Evolutionary conservation across 2,329 filamentous ascomycete species (phyloP), one percentile per base, ranked within the genome.

Genomic region (Trichoderma atroviride): DNA sequence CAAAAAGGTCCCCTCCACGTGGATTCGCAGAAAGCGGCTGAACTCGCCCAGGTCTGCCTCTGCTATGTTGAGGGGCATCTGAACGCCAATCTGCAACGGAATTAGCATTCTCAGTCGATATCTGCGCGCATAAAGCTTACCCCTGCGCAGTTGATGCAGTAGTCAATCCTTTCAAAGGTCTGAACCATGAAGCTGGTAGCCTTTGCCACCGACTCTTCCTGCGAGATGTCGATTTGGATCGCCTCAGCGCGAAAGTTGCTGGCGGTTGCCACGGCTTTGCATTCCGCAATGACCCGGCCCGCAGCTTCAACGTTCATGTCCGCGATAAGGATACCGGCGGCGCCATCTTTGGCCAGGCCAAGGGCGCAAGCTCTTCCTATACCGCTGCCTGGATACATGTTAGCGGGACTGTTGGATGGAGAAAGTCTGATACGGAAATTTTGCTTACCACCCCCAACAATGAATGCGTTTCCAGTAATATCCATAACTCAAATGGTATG

Each of bases 131-230:
- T 24, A 1, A 4, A n/a, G 47, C 63, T 58, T 50, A 66, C 63
- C 6, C 71, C 72, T 11, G 72, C 72, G 35, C 64, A 69, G 58
- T 73, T 71, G 50, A 74, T 67, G 22, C 71, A 70, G 58, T 73
- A 73, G 64, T 74, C 72, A n/a, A 74, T 72, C 27, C 72, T 66
- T 11, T 67, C 71, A 19, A 72, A 69, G 6, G 53, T 47, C 4
- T 71, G 47, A 3, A 69, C 50, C 55, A 55, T 69, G 35, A 68
- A 53, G 7, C 69, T 40, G 16, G 70, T 60, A 1, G 63, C 65
- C 13, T 56, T 59, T 2, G 69, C 57, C 27, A 73, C 67, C 4
- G 70, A 70, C 22, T 69, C 59, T 47, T 71, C 71, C n/a, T 50
- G 55, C 16, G 68, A 70, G 19, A 73, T 61, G n/a, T 73, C 70